A percentile compares a stretch with the other conserved stretches of the same genome.
phyloP scores from a whole-genome alignment of 1,284 basidiomycete genomes.

The Gymnopus androsaceus region DNA sequence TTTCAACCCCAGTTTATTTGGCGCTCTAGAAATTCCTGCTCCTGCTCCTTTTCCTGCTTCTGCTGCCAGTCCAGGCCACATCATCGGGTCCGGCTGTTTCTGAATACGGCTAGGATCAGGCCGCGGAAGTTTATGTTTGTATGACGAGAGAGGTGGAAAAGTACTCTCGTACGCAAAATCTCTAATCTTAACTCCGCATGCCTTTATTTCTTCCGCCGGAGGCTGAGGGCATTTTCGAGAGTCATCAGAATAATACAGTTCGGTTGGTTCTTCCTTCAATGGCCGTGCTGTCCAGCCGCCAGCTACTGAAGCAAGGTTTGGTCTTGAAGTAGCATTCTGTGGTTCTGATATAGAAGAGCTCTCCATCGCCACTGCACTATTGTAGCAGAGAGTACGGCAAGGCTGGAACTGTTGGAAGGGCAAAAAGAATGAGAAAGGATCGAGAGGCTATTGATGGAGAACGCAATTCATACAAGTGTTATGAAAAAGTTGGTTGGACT shows the following conservation, averaged over 20 bases:
- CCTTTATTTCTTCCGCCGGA: slow-evolving; percentile 38
- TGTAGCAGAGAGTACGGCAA: neutral
- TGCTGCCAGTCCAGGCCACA: neutral
- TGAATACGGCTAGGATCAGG: slow-evolving; percentile 30
- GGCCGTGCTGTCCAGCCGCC: neutral
- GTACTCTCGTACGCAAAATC: slow-evolving; percentile 71
- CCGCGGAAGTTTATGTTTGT: slow-evolving; percentile 40
- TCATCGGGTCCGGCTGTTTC: neutral
- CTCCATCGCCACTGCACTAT: no score
- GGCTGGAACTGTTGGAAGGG: neutral
- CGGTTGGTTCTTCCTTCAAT: slow-evolving; percentile 1
- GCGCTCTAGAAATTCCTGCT: no score
- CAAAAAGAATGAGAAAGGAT: neutral
- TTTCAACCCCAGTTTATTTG: neutral
- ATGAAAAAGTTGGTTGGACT: no score
- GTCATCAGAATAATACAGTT: slow-evolving; percentile 5
- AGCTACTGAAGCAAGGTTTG: neutral
- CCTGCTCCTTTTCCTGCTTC: neutral
- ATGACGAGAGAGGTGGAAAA: slow-evolving; percentile 57
- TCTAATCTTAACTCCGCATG: slow-evolving; percentile 63
- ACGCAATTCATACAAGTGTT: neutral
- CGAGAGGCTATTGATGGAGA: neutral
- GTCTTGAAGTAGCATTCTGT: no score
- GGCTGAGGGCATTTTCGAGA: slow-evolving; percentile 32
- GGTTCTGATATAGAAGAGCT: no score